Evolutionary conservation across 2,329 filamentous ascomycete genomes (phyloP), one percentile per base, ranked within the genome.

Genomic region (Alternaria consortialis): DNA sequence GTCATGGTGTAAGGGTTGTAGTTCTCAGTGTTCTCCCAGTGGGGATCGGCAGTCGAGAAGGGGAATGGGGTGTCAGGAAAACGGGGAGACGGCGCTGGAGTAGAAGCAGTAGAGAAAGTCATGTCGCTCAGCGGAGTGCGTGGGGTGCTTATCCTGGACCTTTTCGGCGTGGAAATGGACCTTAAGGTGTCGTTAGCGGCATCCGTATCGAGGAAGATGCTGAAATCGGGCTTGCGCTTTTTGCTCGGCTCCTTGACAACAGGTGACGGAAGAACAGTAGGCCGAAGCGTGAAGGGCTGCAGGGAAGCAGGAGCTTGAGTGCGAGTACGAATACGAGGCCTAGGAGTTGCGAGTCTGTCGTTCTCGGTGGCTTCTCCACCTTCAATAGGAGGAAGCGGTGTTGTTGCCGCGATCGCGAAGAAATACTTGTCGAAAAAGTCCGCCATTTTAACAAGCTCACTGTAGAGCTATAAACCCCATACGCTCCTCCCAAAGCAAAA

Each of bases 11-110:
- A 44, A 3, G 64, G 43, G 8, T 58, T 36, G 40, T 68, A 65
- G 47, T 73, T 73, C 43, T 73, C 71, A 11, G 42, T 15, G 20
- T 70, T 50, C 15, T 58, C 59, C 69, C 69, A 71, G 29, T 56
- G 36, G 1, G 63, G 62, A 34, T 73, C 71, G 1, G 37, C 53
- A 5, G 44, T 36, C 1, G 62, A 63, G 42, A 58, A 53, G 0
- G 58, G 34, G 11, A 66, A 72, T 0, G 71, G 69, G 0, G 42
- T 62, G 20, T 55, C 51, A 5, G 58, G 52, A 3, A 48, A n/a
- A 29, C 43, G 60, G 1, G 64, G 65, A 29, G 64, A 65, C 4
- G 64, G 55, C 15, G 42, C 15, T 12, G 68, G 57, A 11, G 48
- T 25, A 5, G 68, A 62, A 23, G 63, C 63, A 9, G 56, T 69